Evolutionary conservation across 805 yeast genomes (phyloP).

Genomic region (Wickerhamiella brachini): DNA sequence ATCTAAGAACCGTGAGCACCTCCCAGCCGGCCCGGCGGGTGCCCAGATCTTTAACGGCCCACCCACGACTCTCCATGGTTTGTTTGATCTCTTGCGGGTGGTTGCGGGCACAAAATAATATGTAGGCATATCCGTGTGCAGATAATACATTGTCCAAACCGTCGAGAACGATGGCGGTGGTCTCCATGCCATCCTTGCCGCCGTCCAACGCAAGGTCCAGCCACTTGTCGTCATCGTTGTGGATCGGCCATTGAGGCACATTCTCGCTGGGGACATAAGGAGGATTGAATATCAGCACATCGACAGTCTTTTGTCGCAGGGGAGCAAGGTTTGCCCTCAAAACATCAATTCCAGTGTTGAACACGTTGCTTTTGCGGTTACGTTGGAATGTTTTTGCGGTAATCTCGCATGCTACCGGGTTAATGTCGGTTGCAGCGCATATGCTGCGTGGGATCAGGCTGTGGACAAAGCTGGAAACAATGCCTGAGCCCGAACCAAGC

Average conservation of each 20-base stretch:
- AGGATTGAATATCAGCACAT: slow-evolving; percentile 77
- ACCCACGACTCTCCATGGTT: slow-evolving; percentile 34
- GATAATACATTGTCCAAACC: slow-evolving; percentile 40
- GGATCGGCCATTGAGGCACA: slow-evolving; percentile 48
- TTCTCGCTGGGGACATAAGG: slow-evolving; percentile 87
- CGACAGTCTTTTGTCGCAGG: slow-evolving; percentile 33
- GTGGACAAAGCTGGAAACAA: slow-evolving; percentile 66
- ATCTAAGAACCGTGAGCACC: slow-evolving; percentile 61
- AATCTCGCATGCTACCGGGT: slow-evolving; percentile 57
- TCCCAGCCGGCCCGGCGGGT: slow-evolving; percentile 93
- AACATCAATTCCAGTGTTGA: slow-evolving; percentile 35
- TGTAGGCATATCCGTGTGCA: slow-evolving; percentile 61
- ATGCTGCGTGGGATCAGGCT: slow-evolving; percentile 41
- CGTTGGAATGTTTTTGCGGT: slow-evolving; percentile 31
- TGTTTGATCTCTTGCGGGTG: slow-evolving; percentile 50
- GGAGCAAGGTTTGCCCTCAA: slow-evolving; percentile 40
- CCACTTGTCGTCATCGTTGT: slow-evolving; percentile 48
- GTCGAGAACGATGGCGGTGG: slow-evolving; percentile 53
- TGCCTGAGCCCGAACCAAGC: slow-evolving; percentile 86
- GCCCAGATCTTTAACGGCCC: slow-evolving; percentile 42
- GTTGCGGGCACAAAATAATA: slow-evolving; percentile 84
- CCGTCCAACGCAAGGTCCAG: slow-evolving; percentile 83
- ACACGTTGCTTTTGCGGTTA: slow-evolving; percentile 16
- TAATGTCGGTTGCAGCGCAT: slow-evolving; percentile 63
- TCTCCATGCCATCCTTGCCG: slow-evolving; percentile 80